Conservation (phyloP, 768 basidiomycete genomes). For the Podaxis sp. region DNA sequence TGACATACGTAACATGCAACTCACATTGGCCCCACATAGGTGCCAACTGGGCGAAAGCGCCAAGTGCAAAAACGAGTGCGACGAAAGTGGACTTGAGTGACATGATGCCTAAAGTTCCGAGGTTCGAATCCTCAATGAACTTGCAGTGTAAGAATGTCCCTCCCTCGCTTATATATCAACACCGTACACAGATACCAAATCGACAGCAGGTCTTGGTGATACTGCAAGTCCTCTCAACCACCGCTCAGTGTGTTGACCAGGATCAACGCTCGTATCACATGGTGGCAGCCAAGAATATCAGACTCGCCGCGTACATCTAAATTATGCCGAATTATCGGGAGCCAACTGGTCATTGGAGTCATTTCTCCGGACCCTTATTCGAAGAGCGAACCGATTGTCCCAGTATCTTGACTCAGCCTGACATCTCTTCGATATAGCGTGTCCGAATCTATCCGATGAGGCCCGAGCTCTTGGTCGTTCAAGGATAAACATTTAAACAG, state of each 20-base stretch:
- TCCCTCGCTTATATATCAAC: not conserved
- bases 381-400: not conserved
- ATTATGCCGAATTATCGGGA: not conserved
- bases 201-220: not conserved
- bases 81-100: not conserved
- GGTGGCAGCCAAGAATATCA: not conserved
- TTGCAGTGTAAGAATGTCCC: not conserved
- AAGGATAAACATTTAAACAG: not conserved
- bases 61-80: not conserved
- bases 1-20: not conserved
- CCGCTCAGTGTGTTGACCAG: not conserved
- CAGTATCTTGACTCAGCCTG: not conserved
- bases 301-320: not conserved
- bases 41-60: not conserved
- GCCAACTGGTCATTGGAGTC: not conserved
- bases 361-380: not conserved
- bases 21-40: not conserved
- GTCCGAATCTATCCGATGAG: not conserved
- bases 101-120: not conserved
- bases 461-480: not conserved
- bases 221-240: not conserved
- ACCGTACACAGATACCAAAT: not conserved
- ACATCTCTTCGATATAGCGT: not conserved
- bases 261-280: not conserved
- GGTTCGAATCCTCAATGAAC: not conserved